Base-by-base conservation (phyloP, 352 stramenopile species). In the Pythium angustatum region DNA sequence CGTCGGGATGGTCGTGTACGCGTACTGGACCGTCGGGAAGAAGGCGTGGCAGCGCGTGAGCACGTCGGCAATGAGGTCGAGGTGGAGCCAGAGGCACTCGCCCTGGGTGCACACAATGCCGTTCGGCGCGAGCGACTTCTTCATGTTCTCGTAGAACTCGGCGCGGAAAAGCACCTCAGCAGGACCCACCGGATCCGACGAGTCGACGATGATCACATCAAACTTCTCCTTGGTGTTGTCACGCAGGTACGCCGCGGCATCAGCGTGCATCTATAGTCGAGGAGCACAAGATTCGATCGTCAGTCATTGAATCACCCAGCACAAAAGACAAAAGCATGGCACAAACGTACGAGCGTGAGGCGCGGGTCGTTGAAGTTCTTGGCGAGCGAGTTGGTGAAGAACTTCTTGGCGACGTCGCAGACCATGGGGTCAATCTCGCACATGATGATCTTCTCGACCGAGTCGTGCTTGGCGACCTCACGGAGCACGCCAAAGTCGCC, bases 341-440 rank as follows among this genome's bases (percentile, higher is more conserved):
- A 43, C 5, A 19, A 79, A 58, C 58, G 66, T 65, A 73, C 62
- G 73, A 99, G 87, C 49, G 79, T 98, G 27, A 99, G 88, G 36
- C 97, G 83, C 22, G 94, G 85, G 85, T 99, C 97, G 58, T 98
- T 87, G 74, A 98, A 99, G 30, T 94, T 88, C 34, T 87, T 93
- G 38, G 97, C 94, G 49, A 99, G 81, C 53, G 80, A 90, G 53
- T 96, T 72, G 43, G 77, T 72, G 70, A 98, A 94, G 70, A 89
- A 98, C 75, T 97, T 90, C 75, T 98, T 98, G 38, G 93, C 91
- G 60, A 98, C 85, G 30, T 98, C 79, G 73, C 96, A 98, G n/a
- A 99, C 97, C 77, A 97, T 96, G 19, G 94, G 75, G 83, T 99
- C 98, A 72, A 99, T 98, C 85, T 99, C 98, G 79, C 97, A 99